Evolutionary conservation across 805 yeast genomes (phyloP).

Genomic region (Lipomyces yamanashiensis): DNA sequence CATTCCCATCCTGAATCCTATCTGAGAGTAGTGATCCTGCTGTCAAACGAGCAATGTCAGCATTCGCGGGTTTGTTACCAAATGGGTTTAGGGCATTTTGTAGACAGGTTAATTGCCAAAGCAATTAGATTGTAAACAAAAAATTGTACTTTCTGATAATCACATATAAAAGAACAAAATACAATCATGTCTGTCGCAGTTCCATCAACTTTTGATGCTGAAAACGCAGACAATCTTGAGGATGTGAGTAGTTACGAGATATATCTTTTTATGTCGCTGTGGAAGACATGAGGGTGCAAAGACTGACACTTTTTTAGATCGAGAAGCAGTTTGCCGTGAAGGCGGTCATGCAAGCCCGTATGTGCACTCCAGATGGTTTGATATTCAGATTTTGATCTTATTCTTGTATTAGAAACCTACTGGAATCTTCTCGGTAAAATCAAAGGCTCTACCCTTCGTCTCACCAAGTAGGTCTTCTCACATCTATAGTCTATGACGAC

Average conservation of each 20-base stretch:
- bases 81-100: too few relatives aligned
- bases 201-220: conserved; percentile 67
- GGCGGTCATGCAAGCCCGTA: conserved; percentile 89
- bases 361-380: conserved; percentile 1
- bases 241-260: conserved; percentile 49
- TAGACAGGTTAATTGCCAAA: neutral
- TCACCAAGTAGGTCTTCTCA: conserved; percentile 40
- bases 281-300: neutral
- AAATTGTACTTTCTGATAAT: neutral
- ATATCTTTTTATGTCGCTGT: neutral
- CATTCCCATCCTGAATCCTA: too few relatives aligned
- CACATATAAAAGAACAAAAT: neutral
- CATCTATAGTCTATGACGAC: neutral
- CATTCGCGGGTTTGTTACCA: too few relatives aligned
- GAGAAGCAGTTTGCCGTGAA: conserved; percentile 98
- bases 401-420: conserved; percentile 60
- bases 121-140: neutral
- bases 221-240: conserved; percentile 90
- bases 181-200: conserved; percentile 14
- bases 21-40: too few relatives aligned
- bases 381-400: neutral
- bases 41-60: too few relatives aligned
- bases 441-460: conserved; percentile 77
- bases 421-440: conserved; percentile 77
- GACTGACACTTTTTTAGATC: conserved; percentile 49